A percentile compares a stretch with the other conserved stretches of the same genome.
Conservation (phyloP, 148 eudicot genomes). For the Silene uniflora region DNA sequence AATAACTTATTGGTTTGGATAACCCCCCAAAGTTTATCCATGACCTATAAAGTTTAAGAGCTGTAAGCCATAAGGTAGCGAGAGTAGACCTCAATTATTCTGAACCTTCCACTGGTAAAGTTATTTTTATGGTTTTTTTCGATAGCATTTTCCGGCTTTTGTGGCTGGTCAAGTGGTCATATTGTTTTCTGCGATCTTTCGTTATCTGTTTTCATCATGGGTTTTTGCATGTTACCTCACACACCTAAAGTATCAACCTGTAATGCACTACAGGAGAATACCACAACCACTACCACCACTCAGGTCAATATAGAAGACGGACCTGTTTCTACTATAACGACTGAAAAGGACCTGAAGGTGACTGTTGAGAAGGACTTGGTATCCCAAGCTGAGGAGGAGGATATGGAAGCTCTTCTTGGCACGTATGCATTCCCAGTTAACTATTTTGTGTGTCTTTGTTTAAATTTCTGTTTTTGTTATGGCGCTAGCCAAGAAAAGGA, state of each 20-base stretch:
- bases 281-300: constrained; percentile 44
- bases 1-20: background rate
- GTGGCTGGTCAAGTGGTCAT: background rate
- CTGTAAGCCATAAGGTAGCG: background rate
- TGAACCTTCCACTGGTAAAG: background rate
- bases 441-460: constrained; percentile 8
- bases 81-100: background rate
- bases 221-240: background rate
- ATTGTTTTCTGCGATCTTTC: too few relatives aligned
- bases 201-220: background rate
- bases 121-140: too few relatives aligned
- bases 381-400: constrained; percentile 94
- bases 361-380: constrained; percentile 95
- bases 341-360: constrained; percentile 65
- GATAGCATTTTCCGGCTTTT: background rate
- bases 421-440: constrained; percentile 58
- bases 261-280: constrained; percentile 59
- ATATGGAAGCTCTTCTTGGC: constrained; percentile 97
- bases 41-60: too few relatives aligned
- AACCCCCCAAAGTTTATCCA: background rate
- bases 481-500: background rate
- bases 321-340: constrained; percentile 39
- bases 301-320: constrained; percentile 59
- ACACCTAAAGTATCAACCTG: background rate
- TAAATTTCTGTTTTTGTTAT: background rate